phyloP scores from a whole-genome alignment of 305 asterid genomes.

The Fraxinus floribunda region DNA sequence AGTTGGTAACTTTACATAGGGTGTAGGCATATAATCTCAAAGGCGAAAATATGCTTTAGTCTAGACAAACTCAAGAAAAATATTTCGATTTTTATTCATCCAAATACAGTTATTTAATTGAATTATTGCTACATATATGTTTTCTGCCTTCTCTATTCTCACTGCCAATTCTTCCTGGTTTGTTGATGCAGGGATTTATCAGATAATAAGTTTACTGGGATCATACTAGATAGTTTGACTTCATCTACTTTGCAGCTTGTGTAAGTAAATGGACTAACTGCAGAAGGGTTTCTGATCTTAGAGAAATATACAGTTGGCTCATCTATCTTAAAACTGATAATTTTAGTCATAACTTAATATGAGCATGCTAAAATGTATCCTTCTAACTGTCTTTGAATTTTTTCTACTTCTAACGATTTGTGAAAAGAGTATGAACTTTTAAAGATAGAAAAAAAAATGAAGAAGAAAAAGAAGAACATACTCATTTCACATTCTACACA shows the following conservation, averaged over 20 bases:
- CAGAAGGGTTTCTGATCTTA: neutral
- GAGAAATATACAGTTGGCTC: neutral
- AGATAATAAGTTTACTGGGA: constrained; percentile 67
- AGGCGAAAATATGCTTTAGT: neutral
- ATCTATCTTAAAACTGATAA: neutral
- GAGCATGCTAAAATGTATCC: neutral
- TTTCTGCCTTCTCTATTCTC: neutral
- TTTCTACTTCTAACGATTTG: neutral
- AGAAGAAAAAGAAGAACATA: neutral
- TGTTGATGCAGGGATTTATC: constrained; percentile 80
- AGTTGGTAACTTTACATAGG: neutral
- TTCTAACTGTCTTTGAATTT: neutral
- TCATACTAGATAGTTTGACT: constrained; percentile 78
- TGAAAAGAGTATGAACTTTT: neutral
- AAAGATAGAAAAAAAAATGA: no score
- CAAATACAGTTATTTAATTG: neutral
- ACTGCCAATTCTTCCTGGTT: neutral
- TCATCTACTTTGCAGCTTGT: constrained; percentile 74
- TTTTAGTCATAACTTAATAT: neutral
- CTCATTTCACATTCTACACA: neutral
- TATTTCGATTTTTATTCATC: neutral
- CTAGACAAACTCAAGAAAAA: neutral
- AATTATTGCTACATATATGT: neutral
- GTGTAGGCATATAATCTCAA: neutral
- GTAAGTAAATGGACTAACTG: constrained; percentile 49